A percentile compares a stretch with the other conserved stretches of the same genome.
These are phyloP conservation scores for Colletotrichum sp. DNA, from an alignment of 2,329 filamentous ascomycete species.

Conservation along the genomic window DNA sequence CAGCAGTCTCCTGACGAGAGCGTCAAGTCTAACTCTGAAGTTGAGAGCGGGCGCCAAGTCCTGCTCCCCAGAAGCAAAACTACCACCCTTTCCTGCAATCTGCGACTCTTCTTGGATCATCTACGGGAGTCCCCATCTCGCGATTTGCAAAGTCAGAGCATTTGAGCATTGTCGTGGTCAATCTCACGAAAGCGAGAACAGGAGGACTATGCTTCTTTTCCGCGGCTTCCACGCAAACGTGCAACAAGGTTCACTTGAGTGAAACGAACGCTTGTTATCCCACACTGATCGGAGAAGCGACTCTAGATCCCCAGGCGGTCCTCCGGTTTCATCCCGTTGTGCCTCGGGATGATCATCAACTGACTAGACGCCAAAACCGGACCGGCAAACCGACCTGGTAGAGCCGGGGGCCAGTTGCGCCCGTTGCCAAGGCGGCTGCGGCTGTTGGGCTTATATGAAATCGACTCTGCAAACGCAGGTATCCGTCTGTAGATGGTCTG, in stretches of 20 bases:
- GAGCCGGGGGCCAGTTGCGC: background rate
- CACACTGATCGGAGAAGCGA: background rate
- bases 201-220: background rate
- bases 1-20: background rate
- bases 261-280: background rate
- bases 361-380: background rate
- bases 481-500: background rate
- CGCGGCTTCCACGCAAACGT: background rate
- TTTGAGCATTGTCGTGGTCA: background rate
- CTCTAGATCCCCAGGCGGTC: background rate
- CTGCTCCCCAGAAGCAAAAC: background rate
- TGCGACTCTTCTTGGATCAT: background rate
- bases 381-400: background rate
- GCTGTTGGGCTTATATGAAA: background rate
- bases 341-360: background rate
- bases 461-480: background rate
- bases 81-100: background rate
- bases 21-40: background rate
- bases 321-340: conserved; percentile 1
- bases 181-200: background rate
- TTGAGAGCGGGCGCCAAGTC: background rate
- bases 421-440: background rate
- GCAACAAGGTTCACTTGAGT: background rate
- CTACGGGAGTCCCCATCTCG: background rate
- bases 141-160: background rate